A percentile compares a stretch with the other conserved stretches of the same genome.
Conservation (phyloP, 2,329 filamentous ascomycete species). For the Verticillium alfalfae region DNA sequence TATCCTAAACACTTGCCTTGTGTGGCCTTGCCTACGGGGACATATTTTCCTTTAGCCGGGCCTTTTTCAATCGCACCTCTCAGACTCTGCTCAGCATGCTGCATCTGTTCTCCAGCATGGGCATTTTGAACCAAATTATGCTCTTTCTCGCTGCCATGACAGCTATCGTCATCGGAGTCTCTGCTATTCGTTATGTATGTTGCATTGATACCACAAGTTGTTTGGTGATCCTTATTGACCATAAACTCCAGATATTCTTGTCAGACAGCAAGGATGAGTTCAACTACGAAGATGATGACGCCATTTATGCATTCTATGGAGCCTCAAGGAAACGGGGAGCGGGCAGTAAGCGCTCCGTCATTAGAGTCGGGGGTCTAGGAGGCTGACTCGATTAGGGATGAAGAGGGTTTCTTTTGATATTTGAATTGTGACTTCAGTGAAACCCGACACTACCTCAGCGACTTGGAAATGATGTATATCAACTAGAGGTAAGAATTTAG, state of each 20-base stretch:
- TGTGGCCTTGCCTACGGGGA: no score
- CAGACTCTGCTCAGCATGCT: conserved; percentile 4
- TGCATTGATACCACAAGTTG: background rate
- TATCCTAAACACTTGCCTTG: no score
- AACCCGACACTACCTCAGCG: no score
- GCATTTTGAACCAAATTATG: conserved; percentile 4
- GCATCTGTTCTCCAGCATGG: conserved; percentile 8
- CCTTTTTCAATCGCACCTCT: background rate
- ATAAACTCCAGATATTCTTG: conserved; percentile 6
- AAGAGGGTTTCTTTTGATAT: conserved; percentile 10
- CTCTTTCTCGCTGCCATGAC: conserved; percentile 8
- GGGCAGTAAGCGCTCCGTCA: conserved; percentile 5
- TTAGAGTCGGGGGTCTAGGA: background rate
- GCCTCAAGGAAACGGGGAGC: conserved; percentile 6
- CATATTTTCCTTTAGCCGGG: no score
- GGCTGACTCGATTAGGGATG: background rate
- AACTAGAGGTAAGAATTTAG: no score
- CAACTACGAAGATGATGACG: conserved; percentile 8
- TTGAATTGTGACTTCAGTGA: background rate
- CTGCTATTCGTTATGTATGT: conserved; percentile 10
- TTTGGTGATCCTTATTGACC: background rate
- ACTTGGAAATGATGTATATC: no score
- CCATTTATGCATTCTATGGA: conserved; percentile 11
- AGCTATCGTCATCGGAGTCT: conserved; percentile 7
- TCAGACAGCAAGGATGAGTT: conserved; percentile 5